Conservation (phyloP, 192 early-diverging fungal species). For the Podila epicladia region DNA sequence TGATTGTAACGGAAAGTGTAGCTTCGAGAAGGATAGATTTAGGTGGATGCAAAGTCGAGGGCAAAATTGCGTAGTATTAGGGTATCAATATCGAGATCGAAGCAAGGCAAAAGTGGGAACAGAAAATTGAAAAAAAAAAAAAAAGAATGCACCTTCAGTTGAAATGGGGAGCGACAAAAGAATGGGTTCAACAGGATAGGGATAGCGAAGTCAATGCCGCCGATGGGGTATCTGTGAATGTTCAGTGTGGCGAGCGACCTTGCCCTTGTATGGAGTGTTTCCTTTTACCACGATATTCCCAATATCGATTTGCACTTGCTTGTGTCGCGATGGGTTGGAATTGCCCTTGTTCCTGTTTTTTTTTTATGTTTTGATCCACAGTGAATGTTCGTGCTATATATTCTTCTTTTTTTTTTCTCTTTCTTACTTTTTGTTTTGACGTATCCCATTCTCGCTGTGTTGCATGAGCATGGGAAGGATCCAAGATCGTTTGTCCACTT, state of each 20-base stretch:
- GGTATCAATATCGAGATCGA: not conserved
- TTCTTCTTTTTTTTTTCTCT: not conserved
- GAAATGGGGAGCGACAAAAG: not conserved
- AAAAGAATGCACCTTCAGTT: not conserved
- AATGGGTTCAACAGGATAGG: not conserved
- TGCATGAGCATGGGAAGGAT: no score
- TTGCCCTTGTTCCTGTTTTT: constrained; percentile 3
- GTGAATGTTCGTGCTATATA: not conserved
- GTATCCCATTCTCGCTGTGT: no score
- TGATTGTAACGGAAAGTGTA: not conserved
- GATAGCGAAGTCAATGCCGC: not conserved
- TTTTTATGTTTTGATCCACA: not conserved
- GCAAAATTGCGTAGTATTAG: no score
- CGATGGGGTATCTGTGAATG: not conserved
- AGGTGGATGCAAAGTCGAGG: not conserved
- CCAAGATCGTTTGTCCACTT: no score
- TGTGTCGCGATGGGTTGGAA: constrained; percentile 5
- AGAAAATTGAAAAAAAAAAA: not conserved
- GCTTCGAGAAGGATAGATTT: no score
- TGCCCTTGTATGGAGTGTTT: not conserved
- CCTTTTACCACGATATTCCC: constrained; percentile 1
- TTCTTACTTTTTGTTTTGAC: no score
- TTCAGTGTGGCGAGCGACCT: not conserved
- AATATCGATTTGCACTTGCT: constrained; percentile 3
- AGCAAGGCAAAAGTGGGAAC: not conserved